A percentile compares a stretch with the other conserved stretches of the same genome.
phyloP scores from a whole-genome alignment of 2,329 filamentous ascomycete species.

The Colletotrichum sp. region DNA sequence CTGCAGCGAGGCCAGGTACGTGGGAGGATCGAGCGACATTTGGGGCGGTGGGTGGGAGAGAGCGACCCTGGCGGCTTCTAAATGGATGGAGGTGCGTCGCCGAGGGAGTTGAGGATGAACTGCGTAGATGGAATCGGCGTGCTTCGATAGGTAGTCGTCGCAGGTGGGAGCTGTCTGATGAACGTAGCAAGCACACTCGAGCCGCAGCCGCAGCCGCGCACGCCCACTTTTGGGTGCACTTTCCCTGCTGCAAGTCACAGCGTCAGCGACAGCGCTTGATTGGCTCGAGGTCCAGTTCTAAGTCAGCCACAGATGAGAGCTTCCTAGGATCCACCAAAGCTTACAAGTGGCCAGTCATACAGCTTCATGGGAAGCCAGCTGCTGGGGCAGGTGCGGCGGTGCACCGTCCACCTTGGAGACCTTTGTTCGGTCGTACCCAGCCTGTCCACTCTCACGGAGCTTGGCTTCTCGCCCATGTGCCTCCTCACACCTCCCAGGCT shows the following conservation, averaged over 20 bases:
- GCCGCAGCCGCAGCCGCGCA: slow-evolving; percentile 7
- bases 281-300: background rate
- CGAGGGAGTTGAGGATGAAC: slow-evolving; percentile 1
- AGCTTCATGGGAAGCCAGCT: background rate
- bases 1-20: slow-evolving; percentile 84
- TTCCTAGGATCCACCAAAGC: background rate
- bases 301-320: slow-evolving; percentile 10
- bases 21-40: slow-evolving; percentile 93
- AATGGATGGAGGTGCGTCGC: slow-evolving; percentile 17
- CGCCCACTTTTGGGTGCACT: slow-evolving; percentile 4
- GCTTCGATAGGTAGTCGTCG: slow-evolving; percentile 9
- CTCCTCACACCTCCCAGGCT: background rate
- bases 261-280: slow-evolving; percentile 5
- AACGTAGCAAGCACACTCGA: background rate
- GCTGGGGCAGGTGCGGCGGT: background rate
- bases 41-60: slow-evolving; percentile 15
- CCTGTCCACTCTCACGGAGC: background rate
- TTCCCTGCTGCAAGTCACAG: slow-evolving; percentile 15
- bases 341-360: background rate
- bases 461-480: background rate
- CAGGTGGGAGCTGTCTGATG: slow-evolving; percentile 15
- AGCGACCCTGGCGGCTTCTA: slow-evolving; percentile 12
- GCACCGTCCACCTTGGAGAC: background rate
- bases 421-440: background rate
- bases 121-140: slow-evolving; percentile 8